Evolutionary conservation across 352 stramenopile species (phyloP).

Genomic region (Sclerospora graminicola): DNA sequence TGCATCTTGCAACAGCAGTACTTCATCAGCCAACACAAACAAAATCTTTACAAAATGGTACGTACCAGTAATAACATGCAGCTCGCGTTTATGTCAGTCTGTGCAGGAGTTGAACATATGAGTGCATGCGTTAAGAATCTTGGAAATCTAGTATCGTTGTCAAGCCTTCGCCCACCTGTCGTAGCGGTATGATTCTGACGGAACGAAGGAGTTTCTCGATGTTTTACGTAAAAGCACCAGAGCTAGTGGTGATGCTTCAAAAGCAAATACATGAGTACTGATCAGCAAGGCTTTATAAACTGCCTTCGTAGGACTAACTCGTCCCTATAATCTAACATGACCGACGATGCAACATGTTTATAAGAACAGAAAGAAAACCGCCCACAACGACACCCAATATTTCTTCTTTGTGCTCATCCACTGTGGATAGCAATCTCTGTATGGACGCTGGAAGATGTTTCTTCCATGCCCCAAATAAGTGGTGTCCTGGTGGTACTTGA

Average conservation of each 20-base stretch:
- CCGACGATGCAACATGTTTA: slow-evolving; percentile 61
- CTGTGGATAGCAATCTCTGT: slow-evolving; percentile 29
- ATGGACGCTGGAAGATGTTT: slow-evolving; percentile 28
- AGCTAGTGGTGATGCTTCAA: background rate
- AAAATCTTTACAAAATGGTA: no score
- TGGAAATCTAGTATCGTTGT: slow-evolving; percentile 57
- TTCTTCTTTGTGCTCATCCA: slow-evolving; percentile 64
- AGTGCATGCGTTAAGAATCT: slow-evolving; percentile 92
- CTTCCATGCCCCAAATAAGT: slow-evolving; percentile 25
- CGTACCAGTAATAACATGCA: no score
- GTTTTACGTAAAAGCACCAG: slow-evolving; percentile 17
- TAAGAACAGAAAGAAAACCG: slow-evolving; percentile 56
- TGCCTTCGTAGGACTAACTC: background rate
- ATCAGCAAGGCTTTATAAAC: background rate
- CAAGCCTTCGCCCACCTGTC: slow-evolving; percentile 58
- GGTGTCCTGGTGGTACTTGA: slow-evolving; percentile 16
- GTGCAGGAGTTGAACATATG: slow-evolving; percentile 77
- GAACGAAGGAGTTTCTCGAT: slow-evolving; percentile 56
- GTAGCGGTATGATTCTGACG: slow-evolving; percentile 62
- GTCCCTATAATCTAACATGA: background rate
- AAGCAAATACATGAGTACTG: background rate
- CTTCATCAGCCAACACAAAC: no score
- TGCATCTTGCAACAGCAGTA: no score
- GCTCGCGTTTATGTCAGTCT: no score
- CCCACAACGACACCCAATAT: slow-evolving; percentile 62